Conservation (phyloP, 305 asterid species). For the Ruellia speciosa region DNA sequence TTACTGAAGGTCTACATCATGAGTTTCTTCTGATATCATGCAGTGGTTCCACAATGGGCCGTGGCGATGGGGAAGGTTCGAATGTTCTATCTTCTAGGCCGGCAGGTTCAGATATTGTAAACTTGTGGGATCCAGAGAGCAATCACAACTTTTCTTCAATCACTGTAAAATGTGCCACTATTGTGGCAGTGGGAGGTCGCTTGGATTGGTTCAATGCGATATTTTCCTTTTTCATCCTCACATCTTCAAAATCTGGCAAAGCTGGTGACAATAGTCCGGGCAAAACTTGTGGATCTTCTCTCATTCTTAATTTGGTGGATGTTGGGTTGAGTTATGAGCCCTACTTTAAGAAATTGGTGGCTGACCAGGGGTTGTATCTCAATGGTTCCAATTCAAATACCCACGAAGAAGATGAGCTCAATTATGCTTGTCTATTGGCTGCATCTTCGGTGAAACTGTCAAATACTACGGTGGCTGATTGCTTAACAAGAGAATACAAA, state of each 20-base stretch:
- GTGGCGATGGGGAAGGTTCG: slow-evolving; percentile 94
- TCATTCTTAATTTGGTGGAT: slow-evolving; percentile 81
- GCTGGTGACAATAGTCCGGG: slow-evolving; percentile 32
- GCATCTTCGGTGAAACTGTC: slow-evolving; percentile 79
- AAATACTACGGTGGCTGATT: slow-evolving; percentile 36
- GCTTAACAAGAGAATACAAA: slow-evolving; percentile 46
- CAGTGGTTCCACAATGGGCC: slow-evolving; percentile 63
- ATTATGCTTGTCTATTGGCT: slow-evolving; percentile 72
- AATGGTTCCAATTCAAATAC: slow-evolving; percentile 26
- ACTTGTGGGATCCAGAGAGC: slow-evolving; percentile 57
- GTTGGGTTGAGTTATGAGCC: slow-evolving; percentile 88
- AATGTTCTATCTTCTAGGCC: slow-evolving; percentile 62
- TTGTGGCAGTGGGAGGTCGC: slow-evolving; percentile 88
- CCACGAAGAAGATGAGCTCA: slow-evolving; percentile 33
- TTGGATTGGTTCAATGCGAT: slow-evolving; percentile 80
- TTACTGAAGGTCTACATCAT: slow-evolving; percentile 43
- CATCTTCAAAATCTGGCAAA: slow-evolving; percentile 48
- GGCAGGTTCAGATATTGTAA: slow-evolving; percentile 68
- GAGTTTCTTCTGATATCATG: slow-evolving; percentile 85
- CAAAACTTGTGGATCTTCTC: slow-evolving; percentile 52
- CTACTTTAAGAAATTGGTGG: slow-evolving; percentile 27
- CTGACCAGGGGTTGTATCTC: slow-evolving; percentile 26
- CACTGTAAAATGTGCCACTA: slow-evolving; percentile 62
- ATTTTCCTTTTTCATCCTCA: slow-evolving; percentile 49
- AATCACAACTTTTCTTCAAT: slow-evolving; percentile 47